A percentile compares a stretch with the other conserved stretches of the same genome.
Conservation (phyloP, 2,329 filamentous ascomycete species). For the Fusarium solani-melongenae region DNA sequence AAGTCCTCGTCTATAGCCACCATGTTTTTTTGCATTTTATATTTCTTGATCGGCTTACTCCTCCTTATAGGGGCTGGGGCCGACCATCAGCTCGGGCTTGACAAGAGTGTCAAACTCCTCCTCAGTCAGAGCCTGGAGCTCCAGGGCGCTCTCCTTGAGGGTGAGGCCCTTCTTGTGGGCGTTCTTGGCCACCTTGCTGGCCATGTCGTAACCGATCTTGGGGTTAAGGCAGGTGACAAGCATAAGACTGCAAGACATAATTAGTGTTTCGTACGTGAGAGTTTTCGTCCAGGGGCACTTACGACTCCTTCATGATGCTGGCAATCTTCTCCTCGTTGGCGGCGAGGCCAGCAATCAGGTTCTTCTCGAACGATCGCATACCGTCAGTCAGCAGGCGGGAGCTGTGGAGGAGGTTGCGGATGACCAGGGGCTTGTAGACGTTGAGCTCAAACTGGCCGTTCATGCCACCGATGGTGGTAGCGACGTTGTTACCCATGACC, state of each 20-base stretch:
- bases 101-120: conserved; percentile 93
- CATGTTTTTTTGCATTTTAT: not conserved
- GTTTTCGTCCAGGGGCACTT: conserved; percentile 51
- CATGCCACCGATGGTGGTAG: conserved; percentile 92
- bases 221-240: conserved; percentile 97
- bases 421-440: conserved; percentile 98
- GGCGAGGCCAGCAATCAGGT: conserved; percentile 86
- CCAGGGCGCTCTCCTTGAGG: conserved; percentile 92
- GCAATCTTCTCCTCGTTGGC: conserved; percentile 95
- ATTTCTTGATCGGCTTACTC: conserved; percentile 21
- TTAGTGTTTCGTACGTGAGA: conserved; percentile 15
- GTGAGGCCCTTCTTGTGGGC: conserved; percentile 98
- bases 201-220: conserved; percentile 97
- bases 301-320: conserved; percentile 94
- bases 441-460: conserved; percentile 99
- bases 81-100: conserved; percentile 94
- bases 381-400: conserved; percentile 87
- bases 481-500: conserved; percentile 97
- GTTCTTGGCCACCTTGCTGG: conserved; percentile 96
- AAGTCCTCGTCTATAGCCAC: not conserved
- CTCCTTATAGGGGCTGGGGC: conserved; percentile 73
- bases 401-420: conserved; percentile 95
- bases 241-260: conserved; percentile 76
- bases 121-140: conserved; percentile 87
- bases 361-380: conserved; percentile 95